Evolutionary conservation across 2,329 filamentous ascomycete species (phyloP).

Genomic region (Emergomyces orientalis): DNA sequence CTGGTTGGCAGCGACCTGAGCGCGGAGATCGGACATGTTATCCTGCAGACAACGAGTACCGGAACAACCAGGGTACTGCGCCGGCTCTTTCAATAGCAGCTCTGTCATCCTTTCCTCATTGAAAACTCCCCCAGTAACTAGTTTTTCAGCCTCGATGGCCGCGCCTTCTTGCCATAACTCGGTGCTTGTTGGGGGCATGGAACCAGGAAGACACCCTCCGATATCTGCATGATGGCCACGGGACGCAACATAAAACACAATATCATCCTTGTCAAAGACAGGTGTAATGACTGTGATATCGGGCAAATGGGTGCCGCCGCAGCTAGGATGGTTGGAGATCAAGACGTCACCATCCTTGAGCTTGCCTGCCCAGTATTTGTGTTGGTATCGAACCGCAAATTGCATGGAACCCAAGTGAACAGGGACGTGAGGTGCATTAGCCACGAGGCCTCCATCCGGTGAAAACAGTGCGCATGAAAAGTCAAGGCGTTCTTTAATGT

Average conservation of each 20-base stretch:
- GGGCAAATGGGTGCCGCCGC: constrained; percentile 70
- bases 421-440: constrained; percentile 62
- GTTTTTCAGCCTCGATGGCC: constrained; percentile 43
- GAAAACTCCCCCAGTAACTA: constrained; percentile 68
- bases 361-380: constrained; percentile 64
- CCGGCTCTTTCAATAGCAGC: constrained; percentile 62
- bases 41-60: constrained; percentile 72
- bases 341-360: constrained; percentile 67
- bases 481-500: constrained; percentile 78
- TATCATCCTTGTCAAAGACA: constrained; percentile 58
- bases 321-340: constrained; percentile 69
- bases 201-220: constrained; percentile 70
- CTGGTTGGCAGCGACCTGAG: constrained; percentile 77
- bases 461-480: constrained; percentile 79
- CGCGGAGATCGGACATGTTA: constrained; percentile 78
- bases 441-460: constrained; percentile 61
- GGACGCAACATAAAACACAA: constrained; percentile 73
- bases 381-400: constrained; percentile 71
- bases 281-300: constrained; percentile 72
- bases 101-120: constrained; percentile 67
- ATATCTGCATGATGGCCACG: constrained; percentile 78
- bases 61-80: constrained; percentile 63
- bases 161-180: constrained; percentile 42
- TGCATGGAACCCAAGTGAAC: constrained; percentile 78
- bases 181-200: constrained; percentile 58